Base-by-base conservation (phyloP, 2,329 filamentous ascomycete genomes). In the Xylariaceae sp. region DNA sequence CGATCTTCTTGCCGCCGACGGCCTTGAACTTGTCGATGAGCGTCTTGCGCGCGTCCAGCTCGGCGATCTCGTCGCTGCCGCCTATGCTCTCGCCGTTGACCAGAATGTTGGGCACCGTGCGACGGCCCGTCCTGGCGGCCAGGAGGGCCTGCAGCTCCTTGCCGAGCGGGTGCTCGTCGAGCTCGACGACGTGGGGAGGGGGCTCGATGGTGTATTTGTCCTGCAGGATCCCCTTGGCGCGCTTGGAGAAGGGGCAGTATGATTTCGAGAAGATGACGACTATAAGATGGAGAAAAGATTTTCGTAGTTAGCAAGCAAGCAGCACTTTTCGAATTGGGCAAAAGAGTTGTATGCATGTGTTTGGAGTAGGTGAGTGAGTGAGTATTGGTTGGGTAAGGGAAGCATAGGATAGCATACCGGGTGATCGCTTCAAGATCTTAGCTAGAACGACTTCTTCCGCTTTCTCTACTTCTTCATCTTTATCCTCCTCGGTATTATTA, bases 221-320 rank as follows among this genome's bases (percentile, higher is more conserved):
- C 29, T 95, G 77, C 28, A 98, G 76, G 40, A 97, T 76, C 30
- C 73, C 71, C 66, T 98, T 98, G 31, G 92, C 92, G 52, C 79
- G 81, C 59, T 81, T 83, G 36, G 88, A 96, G 66, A 77, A 83
- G 1, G 85, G 88, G 63, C 92, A 98, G 66, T 90, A 95, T 1
- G 85, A 78, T 65, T 98, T 97, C 48, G 88, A 95, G 68, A 97
- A 97, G 54, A 98, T 87, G 60, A 96, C 85, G 44, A 97, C 88
- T 92, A 54, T 23, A 27, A 6, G 38, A 35, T 47, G 29, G 31
- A 39, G 38, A 37, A 38, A 31, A 31, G 21, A 14, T 13, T 4
- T 23, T n/a, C n/a, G n/a, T n/a, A n/a, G n/a, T 13, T 19, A n/a
- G 27, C 9, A 21, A 5, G 15, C 6, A 15, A 28, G 12, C 21